A percentile compares a stretch with the other conserved stretches of the same genome.
These are phyloP conservation scores for Hemisphaericaspora subhashii DNA, from an alignment of 1,139 yeast species.

Conservation along the genomic window DNA sequence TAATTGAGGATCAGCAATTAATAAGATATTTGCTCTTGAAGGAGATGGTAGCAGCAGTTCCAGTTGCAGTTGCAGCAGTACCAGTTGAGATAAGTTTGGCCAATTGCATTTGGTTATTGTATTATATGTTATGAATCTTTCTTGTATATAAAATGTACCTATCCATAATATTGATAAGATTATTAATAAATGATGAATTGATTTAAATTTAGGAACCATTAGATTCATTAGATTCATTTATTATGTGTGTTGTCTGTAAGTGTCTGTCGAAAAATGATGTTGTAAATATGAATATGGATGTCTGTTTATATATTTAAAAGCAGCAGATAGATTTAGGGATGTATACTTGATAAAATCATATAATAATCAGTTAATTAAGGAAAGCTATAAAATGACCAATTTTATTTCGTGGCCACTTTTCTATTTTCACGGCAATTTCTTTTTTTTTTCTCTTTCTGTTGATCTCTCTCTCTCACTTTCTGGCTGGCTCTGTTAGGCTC, in stretches of 20 bases:
- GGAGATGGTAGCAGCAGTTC: not conserved
- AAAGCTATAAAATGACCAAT: too few relatives aligned
- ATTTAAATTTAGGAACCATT: slow-evolving; percentile 22
- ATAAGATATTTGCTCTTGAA: slow-evolving; percentile 28
- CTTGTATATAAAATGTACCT: slow-evolving; percentile 32
- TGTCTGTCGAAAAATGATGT: not conserved
- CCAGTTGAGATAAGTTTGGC: slow-evolving; percentile 18
- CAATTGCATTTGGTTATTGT: slow-evolving; percentile 36
- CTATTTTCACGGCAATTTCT: too few relatives aligned
- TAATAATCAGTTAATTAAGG: too few relatives aligned
- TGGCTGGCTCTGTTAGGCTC: too few relatives aligned
- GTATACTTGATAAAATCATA: too few relatives aligned
- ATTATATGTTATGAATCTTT: slow-evolving; percentile 29
- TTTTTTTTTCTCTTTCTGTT: too few relatives aligned
- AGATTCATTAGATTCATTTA: slow-evolving; percentile 1
- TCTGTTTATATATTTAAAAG: too few relatives aligned
- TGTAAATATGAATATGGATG: too few relatives aligned
- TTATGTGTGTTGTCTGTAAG: not conserved
- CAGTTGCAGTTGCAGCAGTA: too few relatives aligned
- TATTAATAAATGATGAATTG: slow-evolving; percentile 27
- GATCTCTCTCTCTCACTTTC: too few relatives aligned
- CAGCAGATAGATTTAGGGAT: too few relatives aligned
- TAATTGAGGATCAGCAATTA: slow-evolving; percentile 50
- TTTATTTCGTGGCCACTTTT: too few relatives aligned
- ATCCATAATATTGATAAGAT: slow-evolving; percentile 31